Conservation (phyloP, 192 early-diverging fungal genomes). For the Fimicolochytrium jonesii region DNA sequence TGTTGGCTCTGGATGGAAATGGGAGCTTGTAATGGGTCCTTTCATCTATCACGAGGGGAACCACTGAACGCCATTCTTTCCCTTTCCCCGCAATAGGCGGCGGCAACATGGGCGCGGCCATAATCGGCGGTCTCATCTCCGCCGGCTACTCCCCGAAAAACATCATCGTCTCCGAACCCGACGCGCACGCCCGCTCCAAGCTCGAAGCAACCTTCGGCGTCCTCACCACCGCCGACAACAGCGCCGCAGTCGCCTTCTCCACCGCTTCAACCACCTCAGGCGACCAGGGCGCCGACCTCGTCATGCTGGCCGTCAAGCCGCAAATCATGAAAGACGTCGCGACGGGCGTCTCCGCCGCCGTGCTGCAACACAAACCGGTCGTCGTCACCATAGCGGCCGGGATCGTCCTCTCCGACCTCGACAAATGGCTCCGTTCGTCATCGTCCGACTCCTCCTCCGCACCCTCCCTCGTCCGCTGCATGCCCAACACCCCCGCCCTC, state of each 20-base stretch:
- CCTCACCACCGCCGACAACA: slow-evolving; percentile 58
- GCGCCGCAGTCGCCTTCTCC: slow-evolving; percentile 50
- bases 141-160: slow-evolving; percentile 63
- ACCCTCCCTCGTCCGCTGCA: slow-evolving; percentile 70
- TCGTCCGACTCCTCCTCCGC: background rate
- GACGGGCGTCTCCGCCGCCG: slow-evolving; percentile 43
- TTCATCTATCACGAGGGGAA: background rate
- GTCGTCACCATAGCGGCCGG: slow-evolving; percentile 90
- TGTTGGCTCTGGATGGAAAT: background rate
- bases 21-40: background rate
- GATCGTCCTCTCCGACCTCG: slow-evolving; percentile 69
- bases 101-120: slow-evolving; percentile 94
- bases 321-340: slow-evolving; percentile 77
- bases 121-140: slow-evolving; percentile 81
- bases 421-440: slow-evolving; percentile 59
- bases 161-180: slow-evolving; percentile 80
- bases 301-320: slow-evolving; percentile 89
- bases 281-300: slow-evolving; percentile 58
- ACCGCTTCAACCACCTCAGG: too few species aligned
- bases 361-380: slow-evolving; percentile 57
- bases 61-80: background rate
- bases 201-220: slow-evolving; percentile 59
- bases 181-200: slow-evolving; percentile 57
- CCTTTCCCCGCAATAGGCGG: slow-evolving; percentile 56
- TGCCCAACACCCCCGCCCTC: slow-evolving; percentile 96